Evolutionary conservation across 345 rosid species (phyloP).

Genomic region (Moricandia arvensis): DNA sequence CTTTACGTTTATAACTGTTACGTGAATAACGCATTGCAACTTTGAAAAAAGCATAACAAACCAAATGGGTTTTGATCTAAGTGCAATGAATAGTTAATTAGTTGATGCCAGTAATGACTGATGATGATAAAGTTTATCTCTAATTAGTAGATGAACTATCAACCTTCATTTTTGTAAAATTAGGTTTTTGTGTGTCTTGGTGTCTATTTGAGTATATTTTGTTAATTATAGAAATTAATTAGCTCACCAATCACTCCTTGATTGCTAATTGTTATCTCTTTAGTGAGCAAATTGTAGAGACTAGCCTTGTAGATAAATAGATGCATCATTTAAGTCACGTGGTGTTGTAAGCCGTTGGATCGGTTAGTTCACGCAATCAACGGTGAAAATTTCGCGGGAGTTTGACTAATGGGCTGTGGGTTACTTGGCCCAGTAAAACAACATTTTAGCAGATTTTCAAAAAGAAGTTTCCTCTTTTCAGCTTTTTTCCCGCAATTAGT

Average conservation of each 20-base stretch:
- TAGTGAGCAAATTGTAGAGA: not conserved
- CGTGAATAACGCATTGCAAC: conserved; percentile 24
- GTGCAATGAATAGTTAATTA: conserved; percentile 10
- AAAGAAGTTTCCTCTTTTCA: not conserved
- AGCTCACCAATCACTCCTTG: conserved; percentile 25
- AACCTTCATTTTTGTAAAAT: not conserved
- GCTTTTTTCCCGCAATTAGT: conserved; percentile 23
- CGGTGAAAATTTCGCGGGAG: not conserved
- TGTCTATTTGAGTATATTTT: conserved; percentile 2
- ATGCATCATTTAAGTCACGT: conserved; percentile 21
- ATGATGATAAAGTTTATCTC: not conserved
- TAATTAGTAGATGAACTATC: not conserved
- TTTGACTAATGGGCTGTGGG: conserved; percentile 7
- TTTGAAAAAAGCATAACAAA: conserved; percentile 16
- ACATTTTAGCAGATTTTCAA: not conserved
- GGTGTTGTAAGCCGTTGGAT: conserved; percentile 36
- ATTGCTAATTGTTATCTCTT: conserved; percentile 5
- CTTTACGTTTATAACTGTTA: conserved; percentile 29
- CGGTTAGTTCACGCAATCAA: conserved; percentile 30
- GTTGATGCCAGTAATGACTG: conserved; percentile 14
- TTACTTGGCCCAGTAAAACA: conserved; percentile 32
- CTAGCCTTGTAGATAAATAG: not conserved
- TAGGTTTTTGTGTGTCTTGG: not conserved
- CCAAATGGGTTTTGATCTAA: conserved; percentile 24
- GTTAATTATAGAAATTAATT: not conserved